Conservation (phyloP, 805 yeast genomes). For the Tetrapisispora nanseiensis region DNA sequence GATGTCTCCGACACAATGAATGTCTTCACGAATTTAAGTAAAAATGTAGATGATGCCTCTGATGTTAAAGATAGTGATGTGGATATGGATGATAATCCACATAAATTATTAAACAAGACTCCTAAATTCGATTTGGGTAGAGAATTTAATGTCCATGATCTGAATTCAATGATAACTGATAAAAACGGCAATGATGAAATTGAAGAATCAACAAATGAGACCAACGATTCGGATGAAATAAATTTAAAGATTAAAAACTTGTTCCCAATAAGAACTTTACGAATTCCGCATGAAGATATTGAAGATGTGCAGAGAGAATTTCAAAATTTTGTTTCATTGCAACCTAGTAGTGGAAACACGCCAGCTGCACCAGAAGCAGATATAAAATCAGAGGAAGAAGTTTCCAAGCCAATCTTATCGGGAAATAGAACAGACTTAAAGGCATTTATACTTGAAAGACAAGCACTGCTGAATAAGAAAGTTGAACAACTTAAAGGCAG, state of each 20-base stretch:
- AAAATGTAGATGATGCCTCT: slow-evolving; percentile 16
- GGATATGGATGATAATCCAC: slow-evolving; percentile 19
- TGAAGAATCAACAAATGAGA: slow-evolving; percentile 13
- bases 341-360: slow-evolving; percentile 22
- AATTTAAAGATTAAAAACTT: slow-evolving; percentile 21
- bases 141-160: slow-evolving; percentile 40
- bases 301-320: slow-evolving; percentile 27
- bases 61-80: slow-evolving; percentile 33
- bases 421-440: slow-evolving; percentile 14
- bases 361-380: slow-evolving; percentile 8
- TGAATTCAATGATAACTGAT: background rate
- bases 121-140: slow-evolving; percentile 55
- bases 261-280: slow-evolving; percentile 63
- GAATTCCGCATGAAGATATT: slow-evolving; percentile 38
- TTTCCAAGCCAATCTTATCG: slow-evolving; percentile 9
- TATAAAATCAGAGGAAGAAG: background rate
- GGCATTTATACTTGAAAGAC: slow-evolving; percentile 16
- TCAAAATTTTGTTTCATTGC: slow-evolving; percentile 21
- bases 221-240: slow-evolving; percentile 8
- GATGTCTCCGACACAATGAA: slow-evolving; percentile 6
- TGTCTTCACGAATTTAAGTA: background rate
- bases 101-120: background rate
- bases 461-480: slow-evolving; percentile 5
- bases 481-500: slow-evolving; percentile 1
- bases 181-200: slow-evolving; percentile 9